Evolutionary conservation across 352 stramenopile genomes (phyloP), one percentile per base, ranked within the genome.

Genomic region (Pythium angustatum): DNA sequence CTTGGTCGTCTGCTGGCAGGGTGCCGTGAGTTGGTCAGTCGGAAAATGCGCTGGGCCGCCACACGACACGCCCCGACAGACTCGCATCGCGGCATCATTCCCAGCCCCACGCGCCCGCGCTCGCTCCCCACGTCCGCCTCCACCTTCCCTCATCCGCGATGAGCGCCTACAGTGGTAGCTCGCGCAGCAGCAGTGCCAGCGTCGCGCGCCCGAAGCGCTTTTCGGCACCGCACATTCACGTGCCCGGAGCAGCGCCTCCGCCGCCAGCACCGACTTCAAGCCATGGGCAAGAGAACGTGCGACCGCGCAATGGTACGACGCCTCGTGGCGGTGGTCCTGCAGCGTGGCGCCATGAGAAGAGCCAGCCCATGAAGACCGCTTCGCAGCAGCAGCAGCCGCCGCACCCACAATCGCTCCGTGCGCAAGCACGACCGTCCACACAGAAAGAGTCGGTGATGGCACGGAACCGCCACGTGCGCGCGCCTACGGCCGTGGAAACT

Each of bases 401-500:
- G 15, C 38, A 43, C 3, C 38, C 19, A 7, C 40, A 47, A 9
- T 17, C 5, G 15, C 36, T 10, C 3, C 52, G 41, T 27, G 3
- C 15, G 50, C 47, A 53, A 19, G 4, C 33, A 5, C 53, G 47
- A 33, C 21, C 56, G 15, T 57, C 57, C 14, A 30, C 57, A 9
- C 57, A 62, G 27, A 63, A 63, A 27, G 58, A 64, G 22, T 66
- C 67, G 14, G 65, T 76, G 30, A 75, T 75, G 62, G 58, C 64
- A 30, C 66, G 66, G n/a, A 79, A 71, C 36, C 69, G 69, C 30
- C 48, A 69, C 10, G 45, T 68, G 38, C 71, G 52, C 63, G 50
- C 68, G 26, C 64, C 60, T 0, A 24, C 49, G 26, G 31, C 64
- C 1, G 14, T 60, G 27, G 40, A 59, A 14, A 45, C 44, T 8